Percentiles rank a stretch among this genome's conserved stretches.
Conservation (phyloP, 2,329 filamentous ascomycete species). For the Epichloe elymi region DNA sequence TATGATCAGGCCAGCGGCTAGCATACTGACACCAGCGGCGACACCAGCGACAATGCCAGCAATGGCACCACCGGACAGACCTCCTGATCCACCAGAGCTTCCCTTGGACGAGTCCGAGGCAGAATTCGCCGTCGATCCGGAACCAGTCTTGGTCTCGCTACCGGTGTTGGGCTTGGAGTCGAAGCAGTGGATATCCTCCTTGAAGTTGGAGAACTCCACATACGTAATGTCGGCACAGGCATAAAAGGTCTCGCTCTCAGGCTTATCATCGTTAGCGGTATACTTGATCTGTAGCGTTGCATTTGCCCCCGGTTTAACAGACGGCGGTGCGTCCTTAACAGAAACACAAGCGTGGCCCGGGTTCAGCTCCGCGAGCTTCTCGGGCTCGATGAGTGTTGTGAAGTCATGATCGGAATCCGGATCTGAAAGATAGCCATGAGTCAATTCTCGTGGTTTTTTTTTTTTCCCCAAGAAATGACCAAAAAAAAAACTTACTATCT, state of each 20-base stretch:
- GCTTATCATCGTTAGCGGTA: constrained; percentile 23
- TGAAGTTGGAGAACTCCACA: constrained; percentile 23
- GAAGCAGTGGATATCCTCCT: constrained; percentile 26
- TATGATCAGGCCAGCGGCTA: constrained; percentile 49
- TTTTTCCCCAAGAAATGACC: too few relatives aligned
- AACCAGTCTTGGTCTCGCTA: constrained; percentile 8
- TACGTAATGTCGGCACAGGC: constrained; percentile 36
- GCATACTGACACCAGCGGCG: constrained; percentile 45
- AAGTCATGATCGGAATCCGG: too few relatives aligned
- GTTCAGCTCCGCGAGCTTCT: too few relatives aligned
- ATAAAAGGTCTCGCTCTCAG: constrained; percentile 32
- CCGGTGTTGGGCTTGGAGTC: constrained; percentile 21
- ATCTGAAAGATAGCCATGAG: too few relatives aligned
- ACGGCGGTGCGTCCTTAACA: too few relatives aligned
- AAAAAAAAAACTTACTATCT: too few relatives aligned
- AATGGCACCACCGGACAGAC: constrained; percentile 54
- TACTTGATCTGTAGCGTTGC: too few relatives aligned
- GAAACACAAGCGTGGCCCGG: too few relatives aligned
- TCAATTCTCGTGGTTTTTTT: too few relatives aligned
- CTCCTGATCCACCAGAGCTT: constrained; percentile 14
- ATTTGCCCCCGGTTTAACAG: too few relatives aligned
- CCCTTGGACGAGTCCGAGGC: constrained; percentile 11
- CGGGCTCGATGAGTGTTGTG: too few relatives aligned
- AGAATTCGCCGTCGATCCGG: constrained; percentile 4
- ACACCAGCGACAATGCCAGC: constrained; percentile 64